These are phyloP conservation scores for Lolium rigidum DNA, from an alignment of 176 grass and related monocot species.

Conservation along the genomic window DNA sequence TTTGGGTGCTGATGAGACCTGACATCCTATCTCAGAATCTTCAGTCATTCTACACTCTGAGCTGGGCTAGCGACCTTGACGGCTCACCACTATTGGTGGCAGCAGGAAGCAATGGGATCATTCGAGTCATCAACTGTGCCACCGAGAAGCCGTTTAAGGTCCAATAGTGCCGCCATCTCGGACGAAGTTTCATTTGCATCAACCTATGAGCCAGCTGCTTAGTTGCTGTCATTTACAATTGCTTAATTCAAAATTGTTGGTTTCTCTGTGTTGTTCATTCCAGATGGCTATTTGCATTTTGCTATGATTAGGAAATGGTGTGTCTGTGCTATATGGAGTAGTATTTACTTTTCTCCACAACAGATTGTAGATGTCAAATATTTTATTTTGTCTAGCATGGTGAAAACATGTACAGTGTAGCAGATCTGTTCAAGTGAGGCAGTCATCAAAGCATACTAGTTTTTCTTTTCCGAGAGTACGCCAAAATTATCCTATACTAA, in stretches of 20 bases:
- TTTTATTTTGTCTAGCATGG: slow-evolving; percentile 16
- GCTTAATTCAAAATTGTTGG: slow-evolving; percentile 17
- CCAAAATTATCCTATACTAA: slow-evolving; percentile 8
- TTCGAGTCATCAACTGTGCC: slow-evolving; percentile 81
- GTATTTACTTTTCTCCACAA: slow-evolving; percentile 14
- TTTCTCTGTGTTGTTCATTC: not conserved
- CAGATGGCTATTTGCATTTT: slow-evolving; percentile 20
- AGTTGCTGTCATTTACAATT: not conserved
- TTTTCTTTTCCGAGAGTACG: too few relatives aligned
- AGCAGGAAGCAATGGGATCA: slow-evolving; percentile 71
- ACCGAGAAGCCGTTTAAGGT: slow-evolving; percentile 88
- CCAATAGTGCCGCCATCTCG: not conserved
- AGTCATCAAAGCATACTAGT: not conserved
- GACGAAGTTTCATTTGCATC: not conserved
- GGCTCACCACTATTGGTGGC: slow-evolving; percentile 77
- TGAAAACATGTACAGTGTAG: not conserved
- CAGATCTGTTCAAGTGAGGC: slow-evolving; percentile 20
- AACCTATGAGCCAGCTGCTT: slow-evolving; percentile 1
- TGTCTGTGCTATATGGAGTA: not conserved
- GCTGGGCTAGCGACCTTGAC: slow-evolving; percentile 82
- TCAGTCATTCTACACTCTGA: slow-evolving; percentile 91
- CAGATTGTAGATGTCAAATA: slow-evolving; percentile 18
- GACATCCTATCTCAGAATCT: slow-evolving; percentile 59
- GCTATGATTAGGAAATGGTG: not conserved
- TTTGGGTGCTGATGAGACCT: slow-evolving; percentile 31